Evolutionary conservation across 2,329 filamentous ascomycete species (phyloP).

Genomic region (Cladophialophora immunda): DNA sequence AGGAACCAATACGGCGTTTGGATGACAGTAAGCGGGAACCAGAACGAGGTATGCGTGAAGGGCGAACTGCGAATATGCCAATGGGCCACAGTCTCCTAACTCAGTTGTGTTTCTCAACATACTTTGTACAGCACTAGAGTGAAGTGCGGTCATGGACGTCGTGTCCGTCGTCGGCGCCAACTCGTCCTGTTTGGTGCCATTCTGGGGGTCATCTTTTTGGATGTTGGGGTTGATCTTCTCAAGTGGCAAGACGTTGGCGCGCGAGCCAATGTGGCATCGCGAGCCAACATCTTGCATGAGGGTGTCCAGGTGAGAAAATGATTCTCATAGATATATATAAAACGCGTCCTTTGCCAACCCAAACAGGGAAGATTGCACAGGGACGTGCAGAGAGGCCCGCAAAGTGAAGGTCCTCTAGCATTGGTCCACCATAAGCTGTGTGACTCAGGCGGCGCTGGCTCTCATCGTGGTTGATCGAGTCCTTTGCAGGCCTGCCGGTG

Average conservation of each 20-base stretch:
- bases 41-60: slow-evolving; percentile 49
- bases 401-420: no score
- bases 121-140: slow-evolving; percentile 65
- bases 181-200: slow-evolving; percentile 22
- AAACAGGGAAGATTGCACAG: no score
- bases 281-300: slow-evolving; percentile 18
- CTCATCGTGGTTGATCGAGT: no score
- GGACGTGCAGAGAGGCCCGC: no score
- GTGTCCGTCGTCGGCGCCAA: slow-evolving; percentile 4
- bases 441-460: no score
- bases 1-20: slow-evolving; percentile 35
- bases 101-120: slow-evolving; percentile 74
- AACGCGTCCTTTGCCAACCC: no score
- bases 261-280: no score
- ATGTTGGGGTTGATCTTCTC: slow-evolving; percentile 37
- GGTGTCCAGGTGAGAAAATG: not conserved
- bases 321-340: no score
- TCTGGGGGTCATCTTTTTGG: slow-evolving; percentile 22
- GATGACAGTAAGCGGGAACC: slow-evolving; percentile 39
- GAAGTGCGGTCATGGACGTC: slow-evolving; percentile 26
- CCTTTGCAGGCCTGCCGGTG: no score
- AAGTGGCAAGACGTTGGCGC: no score
- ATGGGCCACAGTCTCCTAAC: slow-evolving; percentile 70
- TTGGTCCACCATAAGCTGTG: no score
- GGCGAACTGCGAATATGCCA: slow-evolving; percentile 66